Percentiles rank a stretch among this genome's conserved stretches.
phyloP scores from a whole-genome alignment of 768 basidiomycete species.

The Trametes punicea region DNA sequence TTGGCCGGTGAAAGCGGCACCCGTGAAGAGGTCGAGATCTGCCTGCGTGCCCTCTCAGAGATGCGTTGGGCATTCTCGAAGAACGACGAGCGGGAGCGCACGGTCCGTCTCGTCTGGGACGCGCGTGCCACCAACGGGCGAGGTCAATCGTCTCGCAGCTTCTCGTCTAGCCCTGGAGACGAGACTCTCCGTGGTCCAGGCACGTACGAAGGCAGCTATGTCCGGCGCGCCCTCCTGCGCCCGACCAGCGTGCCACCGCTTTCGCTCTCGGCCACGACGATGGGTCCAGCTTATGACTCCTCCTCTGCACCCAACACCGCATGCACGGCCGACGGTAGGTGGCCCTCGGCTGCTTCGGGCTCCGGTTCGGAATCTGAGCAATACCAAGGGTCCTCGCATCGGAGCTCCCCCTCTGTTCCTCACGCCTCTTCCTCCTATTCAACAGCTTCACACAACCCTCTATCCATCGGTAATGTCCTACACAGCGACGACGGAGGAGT shows the following conservation, averaged over 20 bases:
- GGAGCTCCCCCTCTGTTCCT: constrained; percentile 17
- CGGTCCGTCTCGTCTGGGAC: constrained; percentile 49
- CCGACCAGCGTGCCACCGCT: constrained; percentile 28
- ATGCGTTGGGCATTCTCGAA: constrained; percentile 83
- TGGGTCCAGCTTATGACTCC: constrained; percentile 11
- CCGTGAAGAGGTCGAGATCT: constrained; percentile 52
- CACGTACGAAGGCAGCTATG: constrained; percentile 17
- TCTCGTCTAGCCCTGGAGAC: constrained; percentile 17
- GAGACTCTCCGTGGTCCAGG: constrained; percentile 17
- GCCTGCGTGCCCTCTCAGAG: constrained; percentile 71
- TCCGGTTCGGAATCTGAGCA: constrained; percentile 20
- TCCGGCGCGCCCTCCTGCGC: constrained; percentile 19
- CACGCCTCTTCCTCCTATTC: constrained; percentile 17
- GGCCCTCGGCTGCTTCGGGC: constrained; percentile 18
- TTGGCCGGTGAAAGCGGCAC: constrained; percentile 54
- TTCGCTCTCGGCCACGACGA: constrained; percentile 17
- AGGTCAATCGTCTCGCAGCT: constrained; percentile 15
- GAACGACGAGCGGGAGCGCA: constrained; percentile 67
- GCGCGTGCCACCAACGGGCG: constrained; percentile 21
- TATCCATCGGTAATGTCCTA: constrained; percentile 14
- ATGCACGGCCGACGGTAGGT: constrained; percentile 17
- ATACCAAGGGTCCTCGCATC: constrained; percentile 21
- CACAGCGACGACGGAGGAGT: constrained; percentile 11
- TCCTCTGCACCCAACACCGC: constrained; percentile 26
- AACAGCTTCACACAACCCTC: constrained; percentile 11